Conservation (phyloP, 2,329 filamentous ascomycete species). For the Cercospora sp. region DNA sequence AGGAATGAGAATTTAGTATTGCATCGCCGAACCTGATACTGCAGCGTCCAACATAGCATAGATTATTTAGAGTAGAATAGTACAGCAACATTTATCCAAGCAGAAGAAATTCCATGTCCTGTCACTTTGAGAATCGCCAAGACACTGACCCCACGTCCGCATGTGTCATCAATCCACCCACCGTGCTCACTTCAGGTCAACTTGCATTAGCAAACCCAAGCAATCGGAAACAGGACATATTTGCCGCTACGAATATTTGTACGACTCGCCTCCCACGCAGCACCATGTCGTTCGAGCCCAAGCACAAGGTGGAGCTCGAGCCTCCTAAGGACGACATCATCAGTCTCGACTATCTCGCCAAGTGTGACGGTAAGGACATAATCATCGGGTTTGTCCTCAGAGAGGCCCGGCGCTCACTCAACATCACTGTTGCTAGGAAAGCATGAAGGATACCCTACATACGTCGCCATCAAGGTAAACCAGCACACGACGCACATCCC, state of each 20-base stretch:
- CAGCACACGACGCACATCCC: not conserved
- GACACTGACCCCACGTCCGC: not conserved
- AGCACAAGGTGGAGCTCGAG: constrained; percentile 70
- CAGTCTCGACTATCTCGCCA: constrained; percentile 72
- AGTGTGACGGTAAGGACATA: constrained; percentile 73
- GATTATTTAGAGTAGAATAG: not conserved
- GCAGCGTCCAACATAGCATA: not conserved
- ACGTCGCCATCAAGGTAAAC: constrained; percentile 60
- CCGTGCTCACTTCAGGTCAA: constrained; percentile 2
- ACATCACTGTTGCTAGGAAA: constrained; percentile 55
- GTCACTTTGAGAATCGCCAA: not conserved
- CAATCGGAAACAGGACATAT: constrained; percentile 2
- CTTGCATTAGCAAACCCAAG: constrained; percentile 3
- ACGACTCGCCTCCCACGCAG: not conserved
- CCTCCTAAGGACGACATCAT: constrained; percentile 89
- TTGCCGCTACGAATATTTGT: not conserved
- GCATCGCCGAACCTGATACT: not conserved
- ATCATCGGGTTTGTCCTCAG: not conserved
- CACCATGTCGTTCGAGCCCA: constrained; percentile 68
- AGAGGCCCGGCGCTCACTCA: not conserved
- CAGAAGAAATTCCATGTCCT: not conserved
- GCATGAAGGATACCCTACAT: constrained; percentile 61
- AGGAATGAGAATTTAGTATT: not conserved
- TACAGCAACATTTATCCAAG: not conserved
- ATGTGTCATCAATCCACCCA: constrained; percentile 1